Conservation (phyloP, 352 stramenopile species). For the Phytophthora nicotianae region DNA sequence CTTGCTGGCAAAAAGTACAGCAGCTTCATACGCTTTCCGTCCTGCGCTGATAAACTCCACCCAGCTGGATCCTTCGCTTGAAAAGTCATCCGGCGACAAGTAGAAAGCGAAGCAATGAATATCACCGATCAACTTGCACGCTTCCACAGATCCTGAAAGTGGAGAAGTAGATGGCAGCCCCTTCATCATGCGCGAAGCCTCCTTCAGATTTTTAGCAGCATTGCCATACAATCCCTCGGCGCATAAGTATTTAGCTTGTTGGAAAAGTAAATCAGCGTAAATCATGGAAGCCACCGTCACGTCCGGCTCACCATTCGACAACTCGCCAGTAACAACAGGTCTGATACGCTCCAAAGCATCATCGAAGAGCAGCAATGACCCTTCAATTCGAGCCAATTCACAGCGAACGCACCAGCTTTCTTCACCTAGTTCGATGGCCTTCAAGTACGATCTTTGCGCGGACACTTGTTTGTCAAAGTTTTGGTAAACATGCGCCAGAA, state of each 20-base stretch:
- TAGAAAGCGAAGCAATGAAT: conserved; percentile 87
- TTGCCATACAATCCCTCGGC: conserved; percentile 78
- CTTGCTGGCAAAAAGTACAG: conserved; percentile 28
- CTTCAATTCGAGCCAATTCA: conserved; percentile 83
- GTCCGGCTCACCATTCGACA: conserved; percentile 25
- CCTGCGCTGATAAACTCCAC: conserved; percentile 65
- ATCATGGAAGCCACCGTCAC: conserved; percentile 55
- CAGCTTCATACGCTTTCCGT: conserved; percentile 58
- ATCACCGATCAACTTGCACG: conserved; percentile 77
- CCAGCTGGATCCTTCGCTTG: conserved; percentile 45
- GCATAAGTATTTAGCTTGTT: conserved; percentile 79
- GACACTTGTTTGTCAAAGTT: conserved; percentile 83
- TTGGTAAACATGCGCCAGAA: conserved; percentile 79
- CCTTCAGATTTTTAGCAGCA: conserved; percentile 61
- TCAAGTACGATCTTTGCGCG: conserved; percentile 80
- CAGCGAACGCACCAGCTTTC: conserved; percentile 71
- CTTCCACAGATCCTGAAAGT: conserved; percentile 41
- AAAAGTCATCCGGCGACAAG: conserved; percentile 72
- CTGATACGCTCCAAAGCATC: conserved; percentile 70
- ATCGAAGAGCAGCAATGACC: conserved; percentile 67
- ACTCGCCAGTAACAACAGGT: conserved; percentile 38
- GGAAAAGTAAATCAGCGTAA: conserved; percentile 74
- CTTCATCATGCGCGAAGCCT: conserved; percentile 62
- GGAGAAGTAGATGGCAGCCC: conserved; percentile 32
- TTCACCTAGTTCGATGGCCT: conserved; percentile 76